These are phyloP conservation scores for Nigrospora sphaerica DNA, from an alignment of 2,329 filamentous ascomycete genomes.

Conservation along the genomic window DNA sequence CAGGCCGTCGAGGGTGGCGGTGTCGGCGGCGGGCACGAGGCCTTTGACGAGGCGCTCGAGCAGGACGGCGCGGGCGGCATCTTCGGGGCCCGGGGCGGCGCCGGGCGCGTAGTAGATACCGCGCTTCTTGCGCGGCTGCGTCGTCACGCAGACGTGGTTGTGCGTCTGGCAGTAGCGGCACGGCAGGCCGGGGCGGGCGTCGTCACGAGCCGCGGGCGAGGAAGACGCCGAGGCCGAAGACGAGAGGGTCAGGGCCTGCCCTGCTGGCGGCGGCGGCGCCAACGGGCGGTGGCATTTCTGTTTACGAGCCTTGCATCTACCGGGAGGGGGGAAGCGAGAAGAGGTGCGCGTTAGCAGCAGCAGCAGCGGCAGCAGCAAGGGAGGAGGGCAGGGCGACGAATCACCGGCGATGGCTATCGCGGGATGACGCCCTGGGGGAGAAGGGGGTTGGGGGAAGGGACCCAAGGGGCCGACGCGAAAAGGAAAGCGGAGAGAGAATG, in stretches of 20 bases:
- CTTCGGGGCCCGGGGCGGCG: slow-evolving; percentile 25
- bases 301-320: slow-evolving; percentile 35
- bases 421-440: neutral
- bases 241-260: too few relatives aligned
- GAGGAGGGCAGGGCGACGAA: too few relatives aligned
- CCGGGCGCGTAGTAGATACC: slow-evolving; percentile 23
- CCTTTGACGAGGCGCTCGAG: slow-evolving; percentile 36
- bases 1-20: slow-evolving; percentile 32
- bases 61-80: slow-evolving; percentile 26
- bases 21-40: slow-evolving; percentile 31
- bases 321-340: too few relatives aligned
- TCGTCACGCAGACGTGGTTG: slow-evolving; percentile 32
- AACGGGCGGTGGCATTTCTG: slow-evolving; percentile 34
- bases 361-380: too few relatives aligned
- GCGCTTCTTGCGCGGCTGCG: slow-evolving; percentile 35
- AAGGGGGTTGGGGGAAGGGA: neutral
- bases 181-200: slow-evolving; percentile 20
- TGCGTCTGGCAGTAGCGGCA: slow-evolving; percentile 34
- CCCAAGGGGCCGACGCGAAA: too few relatives aligned
- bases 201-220: neutral
- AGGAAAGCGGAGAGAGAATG: neutral
- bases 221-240: neutral
- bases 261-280: neutral
- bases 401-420: too few relatives aligned
- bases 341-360: too few relatives aligned